Conservation (phyloP, 2,329 filamentous ascomycete genomes). For the Cryphonectria japonica region DNA sequence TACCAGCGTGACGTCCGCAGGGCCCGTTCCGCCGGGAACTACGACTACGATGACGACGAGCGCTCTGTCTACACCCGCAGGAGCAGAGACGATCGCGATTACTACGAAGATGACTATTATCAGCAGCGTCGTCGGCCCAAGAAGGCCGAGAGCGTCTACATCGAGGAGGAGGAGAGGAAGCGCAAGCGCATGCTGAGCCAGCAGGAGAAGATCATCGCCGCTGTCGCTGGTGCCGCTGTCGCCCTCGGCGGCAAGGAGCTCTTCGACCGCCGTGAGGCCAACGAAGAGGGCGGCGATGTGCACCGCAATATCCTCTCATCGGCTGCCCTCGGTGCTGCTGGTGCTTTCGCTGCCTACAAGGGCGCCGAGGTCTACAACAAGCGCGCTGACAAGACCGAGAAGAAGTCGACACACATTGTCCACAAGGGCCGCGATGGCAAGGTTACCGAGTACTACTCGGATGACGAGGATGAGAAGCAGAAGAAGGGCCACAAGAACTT, state of each 20-base stretch:
- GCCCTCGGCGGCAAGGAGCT: constrained; percentile 69
- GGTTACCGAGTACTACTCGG: constrained; percentile 58
- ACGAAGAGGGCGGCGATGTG: constrained; percentile 52
- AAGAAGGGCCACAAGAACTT: constrained; percentile 68
- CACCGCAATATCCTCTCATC: constrained; percentile 63
- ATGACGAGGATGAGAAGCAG: constrained; percentile 57
- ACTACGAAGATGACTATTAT: constrained; percentile 52
- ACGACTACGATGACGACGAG: constrained; percentile 62
- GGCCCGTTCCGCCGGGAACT: constrained; percentile 66
- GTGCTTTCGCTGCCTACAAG: constrained; percentile 66
- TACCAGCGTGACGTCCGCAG: constrained; percentile 57
- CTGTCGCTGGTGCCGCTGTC: constrained; percentile 66
- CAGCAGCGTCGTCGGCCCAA: constrained; percentile 55
- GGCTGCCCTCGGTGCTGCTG: constrained; percentile 65
- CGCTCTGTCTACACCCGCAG: constrained; percentile 41
- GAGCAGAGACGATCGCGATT: constrained; percentile 30
- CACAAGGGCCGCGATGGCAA: constrained; percentile 59
- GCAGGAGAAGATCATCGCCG: constrained; percentile 69
- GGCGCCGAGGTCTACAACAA: constrained; percentile 68
- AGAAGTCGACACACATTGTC: constrained; percentile 56
- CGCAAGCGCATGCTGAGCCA: constrained; percentile 60
- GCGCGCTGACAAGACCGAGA: constrained; percentile 57
- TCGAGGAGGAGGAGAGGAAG: constrained; percentile 62
- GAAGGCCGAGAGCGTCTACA: constrained; percentile 53
- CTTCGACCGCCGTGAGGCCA: constrained; percentile 65